These are phyloP conservation scores for Leptographium wingfieldii DNA, from an alignment of 2,329 filamentous ascomycete genomes.

Conservation along the genomic window DNA sequence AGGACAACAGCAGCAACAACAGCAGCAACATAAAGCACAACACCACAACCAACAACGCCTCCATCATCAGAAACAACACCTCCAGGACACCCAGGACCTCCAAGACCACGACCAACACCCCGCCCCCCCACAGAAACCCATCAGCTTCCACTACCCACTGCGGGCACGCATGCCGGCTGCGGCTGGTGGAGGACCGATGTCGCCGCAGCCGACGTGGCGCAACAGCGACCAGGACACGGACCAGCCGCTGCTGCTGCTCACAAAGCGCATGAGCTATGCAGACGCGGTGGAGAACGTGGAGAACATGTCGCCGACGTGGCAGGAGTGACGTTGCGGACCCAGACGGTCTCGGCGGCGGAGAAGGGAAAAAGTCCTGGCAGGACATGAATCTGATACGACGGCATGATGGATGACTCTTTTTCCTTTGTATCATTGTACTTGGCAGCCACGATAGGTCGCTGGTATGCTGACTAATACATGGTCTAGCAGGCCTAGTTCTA, in stretches of 20 bases:
- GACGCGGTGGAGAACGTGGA: not conserved
- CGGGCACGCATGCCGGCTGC: slow-evolving; percentile 11
- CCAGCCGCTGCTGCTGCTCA: not conserved
- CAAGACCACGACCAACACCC: not conserved
- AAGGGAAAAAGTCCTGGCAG: not conserved
- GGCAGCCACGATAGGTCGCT: too few relatives aligned
- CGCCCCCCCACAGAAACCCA: not conserved
- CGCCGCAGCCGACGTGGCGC: not conserved
- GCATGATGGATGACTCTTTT: not conserved
- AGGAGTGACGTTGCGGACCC: not conserved
- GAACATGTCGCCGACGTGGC: not conserved
- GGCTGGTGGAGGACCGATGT: not conserved
- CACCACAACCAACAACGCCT: not conserved
- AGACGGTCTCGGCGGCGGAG: not conserved
- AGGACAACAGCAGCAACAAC: not conserved
- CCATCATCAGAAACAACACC: not conserved
- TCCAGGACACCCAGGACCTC: not conserved
- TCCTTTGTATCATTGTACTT: not conserved
- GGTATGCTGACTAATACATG: too few relatives aligned
- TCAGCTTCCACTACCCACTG: slow-evolving; percentile 20
- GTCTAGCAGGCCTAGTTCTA: too few relatives aligned
- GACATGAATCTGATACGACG: not conserved
- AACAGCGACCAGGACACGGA: not conserved
- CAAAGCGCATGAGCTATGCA: not conserved
- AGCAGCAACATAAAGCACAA: not conserved